These are phyloP conservation scores for Alternaria arbusti DNA, from an alignment of 2,329 filamentous ascomycete genomes.

Conservation along the genomic window DNA sequence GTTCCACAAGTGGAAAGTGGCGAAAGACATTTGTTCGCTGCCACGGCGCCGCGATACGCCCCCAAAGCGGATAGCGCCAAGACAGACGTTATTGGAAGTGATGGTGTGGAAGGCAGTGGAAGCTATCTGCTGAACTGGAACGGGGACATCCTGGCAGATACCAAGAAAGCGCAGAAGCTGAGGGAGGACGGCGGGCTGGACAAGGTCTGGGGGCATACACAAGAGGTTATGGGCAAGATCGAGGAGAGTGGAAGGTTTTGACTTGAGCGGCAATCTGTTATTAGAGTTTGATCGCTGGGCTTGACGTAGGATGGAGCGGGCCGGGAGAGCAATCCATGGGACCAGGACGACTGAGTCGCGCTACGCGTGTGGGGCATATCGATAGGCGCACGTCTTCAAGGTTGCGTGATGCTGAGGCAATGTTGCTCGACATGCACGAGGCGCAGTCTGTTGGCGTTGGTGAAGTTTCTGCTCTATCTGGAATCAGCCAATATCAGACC, in stretches of 20 bases:
- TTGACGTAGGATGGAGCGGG: not conserved
- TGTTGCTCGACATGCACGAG: not conserved
- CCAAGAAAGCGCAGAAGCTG: conserved; percentile 22
- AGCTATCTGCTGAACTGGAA: conserved; percentile 36
- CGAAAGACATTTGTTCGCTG: conserved; percentile 42
- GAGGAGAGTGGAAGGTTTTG: conserved; percentile 7
- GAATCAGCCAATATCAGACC: not conserved
- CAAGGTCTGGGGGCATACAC: conserved; percentile 41
- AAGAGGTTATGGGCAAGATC: conserved; percentile 41
- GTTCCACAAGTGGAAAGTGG: conserved; percentile 38
- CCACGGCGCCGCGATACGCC: conserved; percentile 35
- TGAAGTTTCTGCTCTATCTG: not conserved
- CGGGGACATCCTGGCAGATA: conserved; percentile 25
- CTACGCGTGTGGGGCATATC: conserved; percentile 3
- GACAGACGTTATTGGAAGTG: conserved; percentile 22
- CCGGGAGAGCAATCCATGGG: not conserved
- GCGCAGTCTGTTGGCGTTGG: not conserved
- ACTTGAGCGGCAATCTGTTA: not conserved
- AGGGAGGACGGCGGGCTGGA: conserved; percentile 30
- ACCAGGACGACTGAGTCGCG: not conserved
- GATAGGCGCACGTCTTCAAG: conserved; percentile 6
- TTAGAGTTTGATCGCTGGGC: not conserved
- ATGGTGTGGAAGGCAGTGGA: conserved; percentile 35
- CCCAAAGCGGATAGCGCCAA: conserved; percentile 15
- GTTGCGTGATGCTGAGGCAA: not conserved